Evolutionary conservation across 106 monocot species (phyloP).

Genomic region (Acorus calamus): DNA sequence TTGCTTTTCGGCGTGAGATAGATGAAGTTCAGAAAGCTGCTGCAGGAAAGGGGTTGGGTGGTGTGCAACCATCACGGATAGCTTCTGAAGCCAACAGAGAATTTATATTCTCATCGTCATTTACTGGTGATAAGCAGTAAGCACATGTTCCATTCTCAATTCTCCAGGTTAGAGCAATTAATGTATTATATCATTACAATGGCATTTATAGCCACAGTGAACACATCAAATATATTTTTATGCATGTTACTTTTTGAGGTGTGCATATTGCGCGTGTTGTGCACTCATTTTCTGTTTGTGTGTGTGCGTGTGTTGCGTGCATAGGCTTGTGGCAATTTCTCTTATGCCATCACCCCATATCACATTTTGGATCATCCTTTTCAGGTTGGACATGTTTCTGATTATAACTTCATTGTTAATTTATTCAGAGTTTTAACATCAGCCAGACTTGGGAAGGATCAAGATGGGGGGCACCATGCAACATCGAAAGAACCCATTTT

Average conservation of each 20-base stretch:
- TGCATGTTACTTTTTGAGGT: too few species aligned
- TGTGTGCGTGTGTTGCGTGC: too few species aligned
- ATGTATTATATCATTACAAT: too few species aligned
- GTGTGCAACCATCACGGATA: constrained; percentile 83
- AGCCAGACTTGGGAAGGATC: constrained; percentile 20
- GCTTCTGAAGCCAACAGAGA: constrained; percentile 95
- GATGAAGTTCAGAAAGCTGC: constrained; percentile 85
- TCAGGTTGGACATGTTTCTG: background rate
- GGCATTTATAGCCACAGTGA: too few species aligned
- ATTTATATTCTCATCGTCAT: constrained; percentile 95
- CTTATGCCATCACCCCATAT: too few species aligned
- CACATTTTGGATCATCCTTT: too few species aligned
- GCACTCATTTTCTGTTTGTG: too few species aligned
- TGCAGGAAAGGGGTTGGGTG: constrained; percentile 70
- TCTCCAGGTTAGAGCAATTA: too few species aligned
- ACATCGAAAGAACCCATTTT: constrained; percentile 7
- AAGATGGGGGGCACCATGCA: constrained; percentile 10
- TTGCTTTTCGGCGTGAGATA: constrained; percentile 92
- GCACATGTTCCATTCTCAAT: constrained; percentile 11
- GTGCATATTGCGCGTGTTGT: too few species aligned
- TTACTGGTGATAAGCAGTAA: constrained; percentile 91
- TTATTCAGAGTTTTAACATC: constrained; percentile 48
- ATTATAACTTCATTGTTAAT: background rate
- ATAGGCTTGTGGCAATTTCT: too few species aligned
- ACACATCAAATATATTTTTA: too few species aligned